Base-by-base conservation (phyloP, 805 yeast genomes). In the Candida andamanensis region DNA sequence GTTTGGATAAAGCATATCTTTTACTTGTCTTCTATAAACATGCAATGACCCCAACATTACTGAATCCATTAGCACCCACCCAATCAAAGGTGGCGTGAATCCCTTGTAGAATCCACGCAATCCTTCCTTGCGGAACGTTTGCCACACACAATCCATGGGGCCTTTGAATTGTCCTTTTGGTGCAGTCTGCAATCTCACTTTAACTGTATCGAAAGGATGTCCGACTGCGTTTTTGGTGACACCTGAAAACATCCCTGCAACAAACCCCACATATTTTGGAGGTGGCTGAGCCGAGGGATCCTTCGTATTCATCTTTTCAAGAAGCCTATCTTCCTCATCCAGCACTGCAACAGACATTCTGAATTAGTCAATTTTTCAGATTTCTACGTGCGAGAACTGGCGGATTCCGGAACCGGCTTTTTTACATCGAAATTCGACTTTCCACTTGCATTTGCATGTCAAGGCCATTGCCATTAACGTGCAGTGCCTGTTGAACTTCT, bases 41-140 rank as follows among this genome's bases (percentile, higher is more conserved):
- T 85, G 92, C 34, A 86, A 61, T 5, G 92, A 80, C 1, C 96
- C 96, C 40, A 87, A 65, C 85, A 87, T 83, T 30, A 85, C 85
- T 3, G 89, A 78, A 52, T 87, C 97, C 95, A 87, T 87, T 40
- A 83, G 57, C 45, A 87, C 85, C 96, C 96, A 87, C 1, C 96
- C 97, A 14, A 85, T 76, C 42, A 87, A 66, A 1, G 96, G 96
- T 4, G 97, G 96, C 0, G 95, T 85, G 43, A 87, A 85, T 0
- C 97, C 97, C 45, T 86, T 77, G 52, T 85, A 87, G 33, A 87
- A 74, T 1, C 95, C 97, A 21, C 69, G 58, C 4, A 80, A 41
- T 3, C 96, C 96, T 52, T 87, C 95, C 17, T 78, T 74, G 40
- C 62, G 64, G 16, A 82, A 50, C 0, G 96, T 87, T 50, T 82